These are phyloP conservation scores for Zygotorulaspora danielsina DNA, from an alignment of 805 yeast species.

Conservation along the genomic window DNA sequence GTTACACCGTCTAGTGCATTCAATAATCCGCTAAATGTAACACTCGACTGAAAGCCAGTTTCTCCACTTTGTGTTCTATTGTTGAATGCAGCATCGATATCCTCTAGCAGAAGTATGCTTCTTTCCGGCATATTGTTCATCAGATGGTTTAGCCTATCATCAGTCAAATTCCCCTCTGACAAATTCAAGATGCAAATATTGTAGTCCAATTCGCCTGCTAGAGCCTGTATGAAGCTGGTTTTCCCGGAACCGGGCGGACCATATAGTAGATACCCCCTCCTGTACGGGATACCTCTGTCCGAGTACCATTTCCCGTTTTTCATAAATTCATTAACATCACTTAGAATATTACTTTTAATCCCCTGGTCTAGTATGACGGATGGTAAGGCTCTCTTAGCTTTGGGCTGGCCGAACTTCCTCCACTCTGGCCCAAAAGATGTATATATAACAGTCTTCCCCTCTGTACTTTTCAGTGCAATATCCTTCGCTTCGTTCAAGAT, in stretches of 20 bases:
- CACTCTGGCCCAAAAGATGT: slow-evolving; percentile 98
- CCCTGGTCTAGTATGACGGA: slow-evolving; percentile 83
- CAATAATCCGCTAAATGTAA: slow-evolving; percentile 88
- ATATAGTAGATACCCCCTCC: slow-evolving; percentile 87
- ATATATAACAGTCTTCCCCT: slow-evolving; percentile 90
- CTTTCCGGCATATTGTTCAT: slow-evolving; percentile 96
- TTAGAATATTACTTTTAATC: slow-evolving; percentile 57
- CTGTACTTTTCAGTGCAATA: slow-evolving; percentile 74
- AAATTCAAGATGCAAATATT: slow-evolving; percentile 90
- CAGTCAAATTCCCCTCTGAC: slow-evolving; percentile 87
- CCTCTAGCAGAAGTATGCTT: slow-evolving; percentile 80
- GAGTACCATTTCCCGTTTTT: slow-evolving; percentile 85
- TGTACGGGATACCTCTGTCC: slow-evolving; percentile 93
- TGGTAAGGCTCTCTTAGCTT: slow-evolving; percentile 76
- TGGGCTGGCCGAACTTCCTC: slow-evolving; percentile 96
- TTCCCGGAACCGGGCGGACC: slow-evolving; percentile 99
- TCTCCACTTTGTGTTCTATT: slow-evolving; percentile 73
- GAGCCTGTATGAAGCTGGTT: slow-evolving; percentile 90
- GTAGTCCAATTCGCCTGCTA: slow-evolving; percentile 94
- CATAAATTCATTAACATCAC: slow-evolving; percentile 78
- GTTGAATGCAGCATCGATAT: slow-evolving; percentile 93
- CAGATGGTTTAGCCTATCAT: slow-evolving; percentile 87
- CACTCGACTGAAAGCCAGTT: slow-evolving; percentile 78
- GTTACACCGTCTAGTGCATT: slow-evolving; percentile 97
- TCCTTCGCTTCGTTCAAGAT: slow-evolving; percentile 78